Conservation (phyloP, 495 filamentous ascomycete species). For the Tuber calosporum region DNA sequence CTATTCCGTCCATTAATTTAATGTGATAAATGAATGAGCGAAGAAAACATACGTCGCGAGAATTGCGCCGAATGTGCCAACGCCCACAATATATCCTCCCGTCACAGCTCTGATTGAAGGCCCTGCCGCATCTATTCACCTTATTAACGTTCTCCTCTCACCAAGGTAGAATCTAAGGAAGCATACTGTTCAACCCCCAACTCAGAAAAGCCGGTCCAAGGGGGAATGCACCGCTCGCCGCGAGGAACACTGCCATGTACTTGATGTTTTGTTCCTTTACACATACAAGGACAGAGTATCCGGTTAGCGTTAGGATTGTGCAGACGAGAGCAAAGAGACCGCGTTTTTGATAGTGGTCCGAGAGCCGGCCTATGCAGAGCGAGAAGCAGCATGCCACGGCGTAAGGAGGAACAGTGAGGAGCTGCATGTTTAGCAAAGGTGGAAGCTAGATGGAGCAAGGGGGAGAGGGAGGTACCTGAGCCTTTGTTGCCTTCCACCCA, state of each 20-base stretch:
- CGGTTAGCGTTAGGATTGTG: conserved; percentile 52
- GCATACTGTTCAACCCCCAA: conserved; percentile 51
- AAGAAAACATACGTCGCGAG: conserved; percentile 45
- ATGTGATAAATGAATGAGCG: neutral
- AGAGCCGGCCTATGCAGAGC: conserved; percentile 52
- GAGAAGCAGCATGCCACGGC: conserved; percentile 57
- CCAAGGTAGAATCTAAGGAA: too few species aligned
- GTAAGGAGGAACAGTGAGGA: conserved; percentile 66
- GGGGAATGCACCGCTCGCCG: conserved; percentile 67
- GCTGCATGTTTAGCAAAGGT: conserved; percentile 43
- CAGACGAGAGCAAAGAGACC: conserved; percentile 58
- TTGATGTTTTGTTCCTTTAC: conserved; percentile 52
- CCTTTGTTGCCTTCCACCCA: conserved; percentile 60
- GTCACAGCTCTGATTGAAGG: conserved; percentile 52
- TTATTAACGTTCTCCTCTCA: neutral
- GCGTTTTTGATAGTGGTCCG: conserved; percentile 53
- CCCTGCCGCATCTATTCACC: conserved; percentile 46
- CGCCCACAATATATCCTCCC: conserved; percentile 50
- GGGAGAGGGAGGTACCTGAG: conserved; percentile 34
- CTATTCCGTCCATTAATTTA: neutral
- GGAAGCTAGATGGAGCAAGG: neutral
- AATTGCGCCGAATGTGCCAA: conserved; percentile 54
- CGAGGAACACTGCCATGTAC: conserved; percentile 66
- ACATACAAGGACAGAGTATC: conserved; percentile 59
- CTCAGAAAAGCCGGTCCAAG: conserved; percentile 52